phyloP scores from a whole-genome alignment of 148 eudicot genomes.

The Silene uniflora region DNA sequence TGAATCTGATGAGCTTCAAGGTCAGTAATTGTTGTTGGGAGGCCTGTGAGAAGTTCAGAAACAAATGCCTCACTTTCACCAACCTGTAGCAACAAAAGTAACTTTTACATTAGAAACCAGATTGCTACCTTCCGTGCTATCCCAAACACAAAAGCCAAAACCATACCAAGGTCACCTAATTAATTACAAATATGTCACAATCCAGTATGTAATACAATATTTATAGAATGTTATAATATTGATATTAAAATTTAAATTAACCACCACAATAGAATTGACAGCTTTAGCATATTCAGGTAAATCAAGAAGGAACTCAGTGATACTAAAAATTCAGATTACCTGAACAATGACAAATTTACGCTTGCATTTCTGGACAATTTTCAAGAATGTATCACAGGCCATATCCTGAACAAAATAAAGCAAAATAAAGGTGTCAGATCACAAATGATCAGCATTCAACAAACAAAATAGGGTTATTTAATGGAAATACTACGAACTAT shows the following conservation, averaged over 20 bases:
- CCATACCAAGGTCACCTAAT: neutral
- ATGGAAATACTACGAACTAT: too few species aligned
- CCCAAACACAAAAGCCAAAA: neutral
- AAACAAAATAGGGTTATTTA: too few species aligned
- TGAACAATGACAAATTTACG: conserved; percentile 92
- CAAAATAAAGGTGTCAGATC: conserved; percentile 3
- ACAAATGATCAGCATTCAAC: neutral
- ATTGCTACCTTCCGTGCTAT: neutral
- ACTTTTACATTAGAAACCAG: neutral
- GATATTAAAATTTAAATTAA: neutral
- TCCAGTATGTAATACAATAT: neutral
- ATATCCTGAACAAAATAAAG: conserved; percentile 61
- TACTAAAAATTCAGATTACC: conserved; percentile 34
- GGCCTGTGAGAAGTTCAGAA: conserved; percentile 87
- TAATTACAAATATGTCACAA: too few species aligned
- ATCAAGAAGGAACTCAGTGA: neutral
- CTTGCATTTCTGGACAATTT: conserved; percentile 97
- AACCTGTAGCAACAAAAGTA: conserved; percentile 42
- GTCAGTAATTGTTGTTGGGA: conserved; percentile 80
- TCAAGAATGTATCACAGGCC: conserved; percentile 98
- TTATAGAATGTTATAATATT: too few species aligned
- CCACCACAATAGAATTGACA: neutral
- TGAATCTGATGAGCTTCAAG: conserved; percentile 94
- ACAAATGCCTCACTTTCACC: conserved; percentile 99
- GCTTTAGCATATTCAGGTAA: neutral